Evolutionary conservation across 1,284 basidiomycete genomes (phyloP).

Genomic region (Cryptococcus deneoformans): DNA sequence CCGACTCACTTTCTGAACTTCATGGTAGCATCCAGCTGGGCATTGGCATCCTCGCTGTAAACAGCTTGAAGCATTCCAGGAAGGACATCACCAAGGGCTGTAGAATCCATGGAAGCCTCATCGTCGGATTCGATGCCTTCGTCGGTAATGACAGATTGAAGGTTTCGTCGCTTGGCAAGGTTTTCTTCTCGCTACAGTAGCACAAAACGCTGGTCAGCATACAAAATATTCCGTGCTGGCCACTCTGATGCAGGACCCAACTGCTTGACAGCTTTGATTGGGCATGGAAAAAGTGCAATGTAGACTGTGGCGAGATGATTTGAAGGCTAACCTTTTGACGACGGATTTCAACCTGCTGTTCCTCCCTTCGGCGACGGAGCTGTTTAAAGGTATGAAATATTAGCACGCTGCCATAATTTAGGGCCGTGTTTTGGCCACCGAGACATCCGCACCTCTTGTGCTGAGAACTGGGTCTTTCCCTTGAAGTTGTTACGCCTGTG

Average conservation of each 20-base stretch:
- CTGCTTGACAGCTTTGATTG: no score
- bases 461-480: constrained; percentile 51
- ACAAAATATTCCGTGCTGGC: neutral
- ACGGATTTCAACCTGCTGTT: constrained; percentile 96
- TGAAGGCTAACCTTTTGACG: constrained; percentile 65
- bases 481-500: constrained; percentile 57
- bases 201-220: neutral
- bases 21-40: constrained; percentile 89
- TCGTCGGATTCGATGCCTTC: constrained; percentile 73
- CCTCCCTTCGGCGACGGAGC: constrained; percentile 91
- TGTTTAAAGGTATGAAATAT: constrained; percentile 12
- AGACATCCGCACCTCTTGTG: constrained; percentile 42
- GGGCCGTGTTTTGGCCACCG: neutral
- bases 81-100: constrained; percentile 55
- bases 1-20: constrained; percentile 81
- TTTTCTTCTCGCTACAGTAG: constrained; percentile 73
- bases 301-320: neutral
- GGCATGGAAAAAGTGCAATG: neutral
- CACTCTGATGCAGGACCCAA: no score
- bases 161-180: constrained; percentile 88
- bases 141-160: constrained; percentile 65
- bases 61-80: constrained; percentile 83
- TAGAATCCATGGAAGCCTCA: constrained; percentile 54
- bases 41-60: constrained; percentile 86
- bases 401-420: neutral